Evolutionary conservation across 1,139 yeast genomes (phyloP).

Genomic region (Kurtzmaniella quercitrusa): DNA sequence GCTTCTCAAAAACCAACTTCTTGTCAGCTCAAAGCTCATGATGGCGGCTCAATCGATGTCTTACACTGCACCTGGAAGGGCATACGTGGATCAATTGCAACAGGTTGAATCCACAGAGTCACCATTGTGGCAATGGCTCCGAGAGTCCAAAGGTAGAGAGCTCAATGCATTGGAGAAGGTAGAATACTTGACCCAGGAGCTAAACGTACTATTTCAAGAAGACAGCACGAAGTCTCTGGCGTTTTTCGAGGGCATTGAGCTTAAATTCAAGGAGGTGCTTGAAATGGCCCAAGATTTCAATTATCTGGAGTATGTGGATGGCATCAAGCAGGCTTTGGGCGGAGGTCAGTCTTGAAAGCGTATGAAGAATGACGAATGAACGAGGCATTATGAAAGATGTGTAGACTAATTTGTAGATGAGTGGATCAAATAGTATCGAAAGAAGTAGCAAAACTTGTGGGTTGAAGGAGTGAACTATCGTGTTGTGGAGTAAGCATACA

Average conservation of each 20-base stretch:
- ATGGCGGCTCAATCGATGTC: slow-evolving; percentile 9
- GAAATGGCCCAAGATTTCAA: slow-evolving; percentile 14
- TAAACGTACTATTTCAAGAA: slow-evolving; percentile 12
- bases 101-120: slow-evolving; percentile 3
- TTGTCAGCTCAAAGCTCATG: slow-evolving; percentile 19
- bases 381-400: background rate
- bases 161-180: slow-evolving; percentile 19
- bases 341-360: slow-evolving; percentile 8
- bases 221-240: slow-evolving; percentile 3
- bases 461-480: too few relatives aligned
- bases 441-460: too few relatives aligned
- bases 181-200: slow-evolving; percentile 21
- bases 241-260: slow-evolving; percentile 7
- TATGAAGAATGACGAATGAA: background rate
- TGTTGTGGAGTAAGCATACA: too few relatives aligned
- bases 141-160: slow-evolving; percentile 14
- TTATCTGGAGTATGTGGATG: slow-evolving; percentile 13
- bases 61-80: slow-evolving; percentile 4
- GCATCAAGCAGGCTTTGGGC: slow-evolving; percentile 11
- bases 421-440: too few relatives aligned
- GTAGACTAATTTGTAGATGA: background rate
- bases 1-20: slow-evolving; percentile 22
- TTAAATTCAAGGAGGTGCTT: slow-evolving; percentile 13
- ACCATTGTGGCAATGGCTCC: slow-evolving; percentile 25
- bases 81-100: slow-evolving; percentile 4